Evolutionary conservation across 192 early-diverging fungal species (phyloP).

Genomic region (Jimgerdemannia flammicorona): DNA sequence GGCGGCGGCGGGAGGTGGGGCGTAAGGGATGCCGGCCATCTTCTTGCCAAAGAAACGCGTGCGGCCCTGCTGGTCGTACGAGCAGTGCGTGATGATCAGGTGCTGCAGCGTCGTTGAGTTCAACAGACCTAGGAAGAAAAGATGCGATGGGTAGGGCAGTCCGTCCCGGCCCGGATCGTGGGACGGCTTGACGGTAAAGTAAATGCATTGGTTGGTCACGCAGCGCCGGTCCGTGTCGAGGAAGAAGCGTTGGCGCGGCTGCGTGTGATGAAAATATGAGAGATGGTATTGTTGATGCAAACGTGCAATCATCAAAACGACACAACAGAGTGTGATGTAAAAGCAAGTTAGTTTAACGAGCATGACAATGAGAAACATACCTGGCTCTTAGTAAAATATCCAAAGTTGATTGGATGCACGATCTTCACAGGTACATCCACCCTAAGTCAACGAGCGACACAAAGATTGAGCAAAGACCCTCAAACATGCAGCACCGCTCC

Average conservation of each 20-base stretch:
- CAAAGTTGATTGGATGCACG: slow-evolving; percentile 57
- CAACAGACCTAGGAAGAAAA: slow-evolving; percentile 43
- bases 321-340: too few species aligned
- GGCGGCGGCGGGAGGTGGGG: slow-evolving; percentile 4
- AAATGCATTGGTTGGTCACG: slow-evolving; percentile 60
- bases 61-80: slow-evolving; percentile 53
- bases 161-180: background rate
- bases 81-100: slow-evolving; percentile 41
- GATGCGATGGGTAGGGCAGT: background rate
- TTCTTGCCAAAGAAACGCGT: slow-evolving; percentile 53
- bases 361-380: background rate
- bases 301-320: background rate
- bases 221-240: slow-evolving; percentile 34
- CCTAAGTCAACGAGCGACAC: slow-evolving; percentile 2
- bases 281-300: background rate
- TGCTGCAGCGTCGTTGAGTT: slow-evolving; percentile 50
- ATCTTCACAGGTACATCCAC: slow-evolving; percentile 44
- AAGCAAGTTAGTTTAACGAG: too few species aligned
- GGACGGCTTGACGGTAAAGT: slow-evolving; percentile 35
- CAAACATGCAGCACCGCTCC: too few species aligned
- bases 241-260: slow-evolving; percentile 56
- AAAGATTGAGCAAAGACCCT: background rate
- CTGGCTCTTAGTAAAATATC: slow-evolving; percentile 36
- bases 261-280: slow-evolving; percentile 10
- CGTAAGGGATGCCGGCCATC: slow-evolving; percentile 55